These are phyloP conservation scores for Zygoascus tannicola DNA, from an alignment of 805 yeast genomes.

Conservation along the genomic window DNA sequence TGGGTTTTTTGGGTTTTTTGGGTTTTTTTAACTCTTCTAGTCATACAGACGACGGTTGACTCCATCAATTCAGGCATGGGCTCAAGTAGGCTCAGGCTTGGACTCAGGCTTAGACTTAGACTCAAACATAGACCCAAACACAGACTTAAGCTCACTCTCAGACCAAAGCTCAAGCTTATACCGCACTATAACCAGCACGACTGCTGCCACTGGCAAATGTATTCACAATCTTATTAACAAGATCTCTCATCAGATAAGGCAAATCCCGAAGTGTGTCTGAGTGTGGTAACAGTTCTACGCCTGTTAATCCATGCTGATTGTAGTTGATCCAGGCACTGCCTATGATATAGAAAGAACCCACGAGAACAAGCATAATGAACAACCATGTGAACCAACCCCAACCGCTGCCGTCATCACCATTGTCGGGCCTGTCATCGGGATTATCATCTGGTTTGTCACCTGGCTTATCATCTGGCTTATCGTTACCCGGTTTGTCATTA, in stretches of 20 bases:
- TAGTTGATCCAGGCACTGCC: slow-evolving; percentile 71
- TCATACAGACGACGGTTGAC: too few species aligned
- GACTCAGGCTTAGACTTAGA: too few species aligned
- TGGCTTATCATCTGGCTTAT: slow-evolving; percentile 21
- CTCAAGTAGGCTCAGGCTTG: too few species aligned
- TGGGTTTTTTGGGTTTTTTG: too few species aligned
- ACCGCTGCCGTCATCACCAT: slow-evolving; percentile 14
- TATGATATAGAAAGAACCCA: slow-evolving; percentile 60
- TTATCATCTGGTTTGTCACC: slow-evolving; percentile 20
- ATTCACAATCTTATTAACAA: slow-evolving; percentile 56
- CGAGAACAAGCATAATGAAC: slow-evolving; percentile 64
- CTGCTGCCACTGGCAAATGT: slow-evolving; percentile 51
- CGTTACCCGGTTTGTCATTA: slow-evolving; percentile 8
- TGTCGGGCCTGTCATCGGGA: slow-evolving; percentile 23
- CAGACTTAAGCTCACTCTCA: too few species aligned
- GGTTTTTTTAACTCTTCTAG: too few species aligned
- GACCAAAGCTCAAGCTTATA: too few species aligned
- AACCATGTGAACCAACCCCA: slow-evolving; percentile 83
- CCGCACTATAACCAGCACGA: slow-evolving; percentile 92
- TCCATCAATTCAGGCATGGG: too few species aligned
- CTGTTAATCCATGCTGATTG: slow-evolving; percentile 56
- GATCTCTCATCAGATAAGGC: slow-evolving; percentile 63
- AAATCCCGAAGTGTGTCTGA: slow-evolving; percentile 52
- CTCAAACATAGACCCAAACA: too few species aligned
- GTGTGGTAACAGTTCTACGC: slow-evolving; percentile 41